A percentile compares a stretch with the other conserved stretches of the same genome.
These are phyloP conservation scores for Ampelocalamus luodianensis DNA, from an alignment of 176 grass and related monocot species.

Conservation along the genomic window DNA sequence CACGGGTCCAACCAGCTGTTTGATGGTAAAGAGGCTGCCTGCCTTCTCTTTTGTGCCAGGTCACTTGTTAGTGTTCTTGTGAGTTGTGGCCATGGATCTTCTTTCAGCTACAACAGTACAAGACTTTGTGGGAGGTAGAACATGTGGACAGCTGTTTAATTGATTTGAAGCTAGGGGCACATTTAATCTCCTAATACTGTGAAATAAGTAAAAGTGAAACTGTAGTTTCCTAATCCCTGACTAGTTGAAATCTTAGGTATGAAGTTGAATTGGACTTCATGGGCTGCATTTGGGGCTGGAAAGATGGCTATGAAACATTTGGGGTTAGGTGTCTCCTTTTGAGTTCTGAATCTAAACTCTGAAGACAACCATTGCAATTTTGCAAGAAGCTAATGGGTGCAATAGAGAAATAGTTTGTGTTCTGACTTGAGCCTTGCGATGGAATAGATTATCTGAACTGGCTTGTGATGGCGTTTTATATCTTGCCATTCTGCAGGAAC, in stretches of 20 bases:
- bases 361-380: not conserved
- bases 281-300: not conserved
- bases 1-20: not conserved
- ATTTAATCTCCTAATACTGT: not conserved
- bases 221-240: not conserved
- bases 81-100: not conserved
- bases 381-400: not conserved
- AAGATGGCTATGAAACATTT: not conserved
- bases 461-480: not conserved
- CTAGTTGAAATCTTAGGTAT: not conserved
- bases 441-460: not conserved
- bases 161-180: not conserved
- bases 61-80: not conserved
- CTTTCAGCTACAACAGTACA: not conserved
- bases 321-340: not conserved
- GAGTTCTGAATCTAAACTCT: constrained; percentile 12
- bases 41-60: not conserved
- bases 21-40: not conserved
- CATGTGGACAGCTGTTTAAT: not conserved
- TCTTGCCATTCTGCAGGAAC: constrained; percentile 52
- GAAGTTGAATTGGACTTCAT: not conserved
- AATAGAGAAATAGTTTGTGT: not conserved
- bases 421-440: not conserved
- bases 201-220: not conserved
- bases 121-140: not conserved